These are phyloP conservation scores for Nakazawaea ernobii DNA, from an alignment of 805 yeast species.

Conservation along the genomic window DNA sequence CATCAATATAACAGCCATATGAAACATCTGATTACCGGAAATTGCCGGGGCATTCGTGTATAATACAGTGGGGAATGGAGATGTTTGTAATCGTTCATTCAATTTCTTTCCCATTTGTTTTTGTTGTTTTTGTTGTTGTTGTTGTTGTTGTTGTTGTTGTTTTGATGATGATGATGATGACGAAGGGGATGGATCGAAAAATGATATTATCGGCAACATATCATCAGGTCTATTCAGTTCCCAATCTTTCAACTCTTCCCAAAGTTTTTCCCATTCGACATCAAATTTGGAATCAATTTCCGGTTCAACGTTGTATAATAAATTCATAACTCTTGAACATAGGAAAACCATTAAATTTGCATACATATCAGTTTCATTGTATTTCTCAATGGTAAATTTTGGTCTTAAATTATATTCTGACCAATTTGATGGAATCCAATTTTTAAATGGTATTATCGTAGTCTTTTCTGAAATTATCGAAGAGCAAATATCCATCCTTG, in stretches of 20 bases:
- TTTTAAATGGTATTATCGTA: slow-evolving; percentile 26
- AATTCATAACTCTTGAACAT: slow-evolving; percentile 29
- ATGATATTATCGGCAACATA: slow-evolving; percentile 25
- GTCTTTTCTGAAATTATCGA: slow-evolving; percentile 31
- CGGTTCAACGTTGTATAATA: slow-evolving; percentile 18
- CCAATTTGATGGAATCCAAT: slow-evolving; percentile 25
- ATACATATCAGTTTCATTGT: slow-evolving; percentile 15
- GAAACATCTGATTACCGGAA: slow-evolving; percentile 32
- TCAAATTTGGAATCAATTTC: slow-evolving; percentile 25
- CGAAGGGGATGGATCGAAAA: background rate
- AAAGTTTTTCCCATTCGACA: slow-evolving; percentile 31
- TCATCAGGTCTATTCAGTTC: slow-evolving; percentile 27
- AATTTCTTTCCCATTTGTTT: too few relatives aligned
- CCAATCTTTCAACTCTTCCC: slow-evolving; percentile 36
- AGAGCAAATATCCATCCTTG: slow-evolving; percentile 33
- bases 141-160: slow-evolving; percentile 12
- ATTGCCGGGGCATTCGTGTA: slow-evolving; percentile 32
- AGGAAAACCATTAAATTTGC: slow-evolving; percentile 32
- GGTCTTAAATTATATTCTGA: slow-evolving; percentile 6
- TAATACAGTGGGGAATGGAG: slow-evolving; percentile 32
- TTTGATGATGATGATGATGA: too few relatives aligned
- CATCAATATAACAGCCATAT: slow-evolving; percentile 31
- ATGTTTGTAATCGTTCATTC: slow-evolving; percentile 10
- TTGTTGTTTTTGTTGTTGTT: too few relatives aligned
- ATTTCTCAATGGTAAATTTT: slow-evolving; percentile 10